Base-by-base conservation (phyloP, 2,329 filamentous ascomycete genomes). In the Ophiostoma sp. region DNA sequence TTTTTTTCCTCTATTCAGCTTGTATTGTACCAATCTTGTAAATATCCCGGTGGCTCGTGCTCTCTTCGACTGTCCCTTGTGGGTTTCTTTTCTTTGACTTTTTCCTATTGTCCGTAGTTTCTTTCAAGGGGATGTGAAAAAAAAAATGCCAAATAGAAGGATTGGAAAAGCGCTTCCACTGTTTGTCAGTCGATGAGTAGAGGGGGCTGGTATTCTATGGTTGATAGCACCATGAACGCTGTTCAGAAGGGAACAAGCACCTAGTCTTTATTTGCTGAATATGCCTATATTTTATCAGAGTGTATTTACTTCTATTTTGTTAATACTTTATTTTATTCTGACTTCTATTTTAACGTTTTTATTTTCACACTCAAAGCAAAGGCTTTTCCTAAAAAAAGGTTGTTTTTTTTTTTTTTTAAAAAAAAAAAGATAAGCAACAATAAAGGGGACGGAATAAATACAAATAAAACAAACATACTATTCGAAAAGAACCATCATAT, bases 341-440 rank as follows among this genome's bases (percentile, higher is more conserved):
- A 33, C 33, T 68, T 50, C 19, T 68, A 50, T 66, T 45, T 45
- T 66, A n/a, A n/a, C n/a, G 11, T 63, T 63, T 63, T 63, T 63
- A 11, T 1, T 66, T 48, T 68, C 8, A 36, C 33, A 36, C n/a
- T n/a, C n/a, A n/a, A n/a, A n/a, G n/a, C n/a, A n/a, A n/a, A n/a
- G n/a, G n/a, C n/a, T n/a, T n/a, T n/a, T n/a, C n/a, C n/a, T n/a
- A n/a, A n/a, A n/a, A n/a, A n/a, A n/a, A n/a, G n/a, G 33, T 36
- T 36, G 3, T 36, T 33, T 19, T 19, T 33, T 59, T 33, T 25
- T 63, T 63, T 42, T 25, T 63, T 15, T 63, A 7, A 25, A 42
- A 42, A 42, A 15, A 15, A 52, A 52, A 42, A 8, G 33, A 3
- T 8, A 36, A 8, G n/a, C n/a, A n/a, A n/a, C n/a, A n/a, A n/a